Evolutionary conservation across 305 asterid genomes (phyloP).

Genomic region (Fraxinus sp.): DNA sequence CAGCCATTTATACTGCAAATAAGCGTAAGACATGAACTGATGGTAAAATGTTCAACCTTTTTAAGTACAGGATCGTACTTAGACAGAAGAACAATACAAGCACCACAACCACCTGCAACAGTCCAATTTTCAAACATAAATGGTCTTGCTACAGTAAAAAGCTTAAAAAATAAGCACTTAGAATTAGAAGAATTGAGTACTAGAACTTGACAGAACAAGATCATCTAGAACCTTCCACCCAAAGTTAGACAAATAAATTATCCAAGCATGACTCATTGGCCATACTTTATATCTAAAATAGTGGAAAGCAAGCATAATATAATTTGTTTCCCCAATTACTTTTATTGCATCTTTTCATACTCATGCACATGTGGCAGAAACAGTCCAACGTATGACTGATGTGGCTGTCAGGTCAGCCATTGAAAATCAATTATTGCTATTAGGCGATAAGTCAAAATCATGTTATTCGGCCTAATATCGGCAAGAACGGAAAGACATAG

Average conservation of each 20-base stretch:
- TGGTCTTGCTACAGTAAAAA: background rate
- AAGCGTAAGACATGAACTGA: constrained; percentile 78
- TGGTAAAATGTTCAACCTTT: constrained; percentile 43
- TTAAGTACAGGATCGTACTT: constrained; percentile 48
- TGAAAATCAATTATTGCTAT: background rate
- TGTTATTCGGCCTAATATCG: background rate
- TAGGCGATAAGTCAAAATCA: background rate
- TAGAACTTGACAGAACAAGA: background rate
- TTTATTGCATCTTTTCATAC: background rate
- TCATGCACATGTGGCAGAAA: background rate
- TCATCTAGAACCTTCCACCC: background rate
- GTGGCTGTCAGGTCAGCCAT: background rate
- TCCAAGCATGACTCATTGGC: background rate
- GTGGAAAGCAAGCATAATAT: background rate
- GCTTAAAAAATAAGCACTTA: background rate
- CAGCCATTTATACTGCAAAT: constrained; percentile 56
- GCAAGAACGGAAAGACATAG: background rate
- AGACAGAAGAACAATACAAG: constrained; percentile 72
- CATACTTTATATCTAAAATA: background rate
- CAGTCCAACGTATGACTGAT: background rate
- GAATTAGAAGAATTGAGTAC: background rate
- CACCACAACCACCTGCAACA: constrained; percentile 78
- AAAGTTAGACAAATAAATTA: background rate
- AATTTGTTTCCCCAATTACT: background rate
- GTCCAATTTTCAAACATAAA: background rate